Conservation (phyloP, 805 yeast genomes). For the Saccharomycopsis synnaedendra region DNA sequence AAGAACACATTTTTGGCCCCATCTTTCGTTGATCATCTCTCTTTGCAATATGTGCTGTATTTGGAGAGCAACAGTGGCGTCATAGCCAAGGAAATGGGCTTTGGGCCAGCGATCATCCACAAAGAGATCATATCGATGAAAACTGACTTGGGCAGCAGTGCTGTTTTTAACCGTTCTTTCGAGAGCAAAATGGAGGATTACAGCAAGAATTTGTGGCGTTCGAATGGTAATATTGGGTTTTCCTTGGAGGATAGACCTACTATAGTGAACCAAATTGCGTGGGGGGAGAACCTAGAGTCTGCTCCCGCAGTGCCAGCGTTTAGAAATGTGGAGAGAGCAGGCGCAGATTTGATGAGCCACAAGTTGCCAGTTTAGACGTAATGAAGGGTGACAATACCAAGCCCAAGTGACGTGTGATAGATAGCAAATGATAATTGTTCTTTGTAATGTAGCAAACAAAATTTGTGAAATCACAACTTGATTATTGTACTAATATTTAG, state of each 20-base stretch:
- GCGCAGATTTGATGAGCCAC: too few relatives aligned
- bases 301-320: conserved; percentile 40
- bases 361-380: too few relatives aligned
- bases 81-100: background rate
- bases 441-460: too few relatives aligned
- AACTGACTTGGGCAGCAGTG: background rate
- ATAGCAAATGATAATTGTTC: too few relatives aligned
- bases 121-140: conserved; percentile 6
- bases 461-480: too few relatives aligned
- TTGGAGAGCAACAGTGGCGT: conserved; percentile 19
- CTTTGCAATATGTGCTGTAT: conserved; percentile 29
- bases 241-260: conserved; percentile 31
- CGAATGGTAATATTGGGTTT: conserved; percentile 29
- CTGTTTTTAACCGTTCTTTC: too few relatives aligned
- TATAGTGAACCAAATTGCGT: conserved; percentile 28
- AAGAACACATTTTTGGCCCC: conserved; percentile 37
- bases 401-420: too few relatives aligned
- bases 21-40: conserved; percentile 30
- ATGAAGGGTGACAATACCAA: too few relatives aligned
- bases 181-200: background rate
- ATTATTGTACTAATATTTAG: too few relatives aligned
- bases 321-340: conserved; percentile 54
- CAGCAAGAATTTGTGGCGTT: conserved; percentile 21
- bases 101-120: background rate
- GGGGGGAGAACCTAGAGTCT: conserved; percentile 19